Conservation (phyloP, 192 early-diverging fungal genomes). For the Podila horticola region DNA sequence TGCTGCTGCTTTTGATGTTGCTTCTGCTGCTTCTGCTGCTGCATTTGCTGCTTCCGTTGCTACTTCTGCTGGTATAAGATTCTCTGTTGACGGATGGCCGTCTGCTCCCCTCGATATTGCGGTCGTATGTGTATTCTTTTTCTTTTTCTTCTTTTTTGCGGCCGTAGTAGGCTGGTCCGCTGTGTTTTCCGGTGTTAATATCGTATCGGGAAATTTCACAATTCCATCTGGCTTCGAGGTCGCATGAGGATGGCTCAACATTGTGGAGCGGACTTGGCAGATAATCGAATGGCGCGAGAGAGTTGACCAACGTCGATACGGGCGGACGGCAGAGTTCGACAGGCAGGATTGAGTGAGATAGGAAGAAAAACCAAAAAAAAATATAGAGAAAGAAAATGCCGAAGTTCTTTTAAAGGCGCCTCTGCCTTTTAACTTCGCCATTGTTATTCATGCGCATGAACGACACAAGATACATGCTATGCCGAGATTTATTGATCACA, state of each 20-base stretch:
- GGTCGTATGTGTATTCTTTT: background rate
- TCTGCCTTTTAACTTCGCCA: background rate
- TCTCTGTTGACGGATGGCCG: constrained; percentile 1
- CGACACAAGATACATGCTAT: background rate
- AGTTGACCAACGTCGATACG: background rate
- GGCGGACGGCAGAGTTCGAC: background rate
- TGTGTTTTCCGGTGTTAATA: background rate
- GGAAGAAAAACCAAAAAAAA: no score
- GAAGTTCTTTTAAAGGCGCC: background rate
- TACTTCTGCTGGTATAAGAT: constrained; percentile 2
- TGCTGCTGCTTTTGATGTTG: constrained; percentile 1
- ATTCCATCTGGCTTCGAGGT: background rate
- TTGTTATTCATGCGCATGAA: constrained; percentile 19
- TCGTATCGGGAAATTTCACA: background rate
- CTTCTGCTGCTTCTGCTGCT: no score
- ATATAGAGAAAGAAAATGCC: background rate
- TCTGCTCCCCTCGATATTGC: background rate
- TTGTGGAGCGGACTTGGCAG: background rate
- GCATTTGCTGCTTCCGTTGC: no score
- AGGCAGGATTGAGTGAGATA: constrained; percentile 1
- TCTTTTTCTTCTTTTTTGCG: constrained; percentile 10
- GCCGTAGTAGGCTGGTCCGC: background rate
- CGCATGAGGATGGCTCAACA: constrained; percentile 7
- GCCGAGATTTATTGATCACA: background rate
- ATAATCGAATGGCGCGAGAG: background rate